Evolutionary conservation across 1,284 basidiomycete species (phyloP).

Genomic region (Ceratobasidium sp.): DNA sequence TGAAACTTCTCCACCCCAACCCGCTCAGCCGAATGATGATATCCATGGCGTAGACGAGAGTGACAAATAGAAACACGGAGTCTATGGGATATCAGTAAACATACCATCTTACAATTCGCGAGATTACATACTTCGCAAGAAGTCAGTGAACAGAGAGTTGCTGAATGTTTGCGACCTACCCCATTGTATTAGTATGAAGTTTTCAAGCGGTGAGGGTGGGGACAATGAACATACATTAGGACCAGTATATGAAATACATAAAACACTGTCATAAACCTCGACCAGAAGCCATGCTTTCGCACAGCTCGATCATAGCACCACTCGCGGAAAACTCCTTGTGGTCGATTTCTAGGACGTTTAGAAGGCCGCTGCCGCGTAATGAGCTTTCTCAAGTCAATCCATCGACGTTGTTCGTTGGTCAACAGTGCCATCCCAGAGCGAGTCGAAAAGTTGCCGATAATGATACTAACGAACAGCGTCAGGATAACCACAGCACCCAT

Average conservation of each 20-base stretch:
- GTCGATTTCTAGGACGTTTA: conserved; percentile 72
- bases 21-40: conserved; percentile 81
- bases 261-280: conserved; percentile 78
- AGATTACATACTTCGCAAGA: conserved; percentile 68
- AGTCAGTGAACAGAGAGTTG: conserved; percentile 62
- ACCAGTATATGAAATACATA: conserved; percentile 87
- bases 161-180: conserved; percentile 82
- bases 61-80: conserved; percentile 78
- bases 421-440: conserved; percentile 84
- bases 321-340: conserved; percentile 62
- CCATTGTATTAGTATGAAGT: background rate
- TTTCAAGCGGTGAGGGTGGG: background rate
- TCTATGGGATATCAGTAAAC: conserved; percentile 55
- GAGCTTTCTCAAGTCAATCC: conserved; percentile 92
- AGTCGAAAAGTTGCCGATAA: conserved; percentile 92
- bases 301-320: conserved; percentile 96
- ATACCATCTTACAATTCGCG: background rate
- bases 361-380: conserved; percentile 89
- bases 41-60: conserved; percentile 80
- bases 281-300: conserved; percentile 95
- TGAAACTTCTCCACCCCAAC: conserved; percentile 84
- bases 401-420: conserved; percentile 91
- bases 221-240: conserved; percentile 66
- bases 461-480: conserved; percentile 91
- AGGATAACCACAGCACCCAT: conserved; percentile 91